Evolutionary conservation across 2,329 filamentous ascomycete species (phyloP), one percentile per base, ranked within the genome.

Genomic region (Ambrosiella beaveri): DNA sequence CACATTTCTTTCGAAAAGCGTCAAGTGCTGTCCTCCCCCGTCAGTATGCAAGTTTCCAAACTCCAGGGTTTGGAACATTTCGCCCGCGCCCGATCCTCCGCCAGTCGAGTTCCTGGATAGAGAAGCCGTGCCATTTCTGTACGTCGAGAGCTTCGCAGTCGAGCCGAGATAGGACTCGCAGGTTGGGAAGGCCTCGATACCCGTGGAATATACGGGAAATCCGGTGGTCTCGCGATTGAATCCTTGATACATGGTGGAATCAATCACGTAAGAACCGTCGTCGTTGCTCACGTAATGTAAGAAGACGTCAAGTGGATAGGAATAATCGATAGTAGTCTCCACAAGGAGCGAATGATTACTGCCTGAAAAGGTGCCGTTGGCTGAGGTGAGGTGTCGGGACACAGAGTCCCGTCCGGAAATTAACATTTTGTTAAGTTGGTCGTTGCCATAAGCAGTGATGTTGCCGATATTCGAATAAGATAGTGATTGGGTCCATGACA

Each of bases 1-100:
- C 35, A 85, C 76, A 54, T 78, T 72, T 17, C 82, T 73, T 59
- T 68, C 70, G 66, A 85, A 88, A 49, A 85, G 68, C 65, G 75
- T 54, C 9, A 52, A 40, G 35, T 44, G 17, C 17, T 27, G 8
- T 12, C 56, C 19, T 7, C 52, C 13, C 27, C 1, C 38, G 8
- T 35, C 15, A 13, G 7, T 39, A 49, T 44, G 35, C 49, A 15
- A 19, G n/a, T 17, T 47, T 8, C 50, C 70, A 61, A 86, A 80
- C 6, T 63, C 66, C 61, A 84, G 77, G 1, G 71, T 68, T 67
- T 86, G 82, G 58, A 72, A 72, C 6, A 78, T 81, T 27, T 68
- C 73, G 7, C 82, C 82, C 56, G 69, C 76, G 13, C 77, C 75
- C 54, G 74, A 74, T 55, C 66, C 70, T 61, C 69, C 73, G 61